A percentile compares a stretch with the other conserved stretches of the same genome.
Conservation (phyloP, 305 asterid species). For the Plantago lanceolata region DNA sequence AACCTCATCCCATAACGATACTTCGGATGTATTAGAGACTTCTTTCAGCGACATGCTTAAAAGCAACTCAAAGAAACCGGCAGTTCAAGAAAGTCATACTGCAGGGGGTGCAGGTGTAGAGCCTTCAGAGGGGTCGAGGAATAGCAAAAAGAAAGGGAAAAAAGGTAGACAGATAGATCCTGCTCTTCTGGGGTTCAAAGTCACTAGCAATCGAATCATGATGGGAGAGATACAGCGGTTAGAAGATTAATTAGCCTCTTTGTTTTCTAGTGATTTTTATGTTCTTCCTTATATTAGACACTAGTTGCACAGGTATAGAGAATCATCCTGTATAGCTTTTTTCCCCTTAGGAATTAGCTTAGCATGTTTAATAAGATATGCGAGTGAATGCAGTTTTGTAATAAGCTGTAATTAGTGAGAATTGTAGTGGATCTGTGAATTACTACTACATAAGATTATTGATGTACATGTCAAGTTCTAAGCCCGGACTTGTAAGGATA, state of each 20-base stretch:
- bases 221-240: constrained; percentile 95
- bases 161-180: constrained; percentile 95
- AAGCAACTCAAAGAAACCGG: constrained; percentile 64
- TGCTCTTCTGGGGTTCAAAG: constrained; percentile 96
- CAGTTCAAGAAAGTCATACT: constrained; percentile 44
- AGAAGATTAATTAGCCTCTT: constrained; percentile 46
- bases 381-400: neutral
- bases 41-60: constrained; percentile 96
- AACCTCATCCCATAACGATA: constrained; percentile 62
- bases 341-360: too few species aligned
- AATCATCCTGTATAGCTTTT: neutral
- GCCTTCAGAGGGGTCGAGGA: constrained; percentile 36
- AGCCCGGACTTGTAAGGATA: too few species aligned
- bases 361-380: too few species aligned
- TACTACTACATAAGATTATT: too few species aligned
- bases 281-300: neutral
- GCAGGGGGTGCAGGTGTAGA: constrained; percentile 37
- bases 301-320: neutral
- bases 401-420: neutral
- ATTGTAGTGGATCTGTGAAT: neutral
- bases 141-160: constrained; percentile 57
- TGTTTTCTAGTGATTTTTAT: neutral
- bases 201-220: constrained; percentile 91
- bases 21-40: constrained; percentile 69
- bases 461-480: too few species aligned